Base-by-base conservation (phyloP, 1,284 basidiomycete genomes). In the Apiotrichum domesticum region DNA sequence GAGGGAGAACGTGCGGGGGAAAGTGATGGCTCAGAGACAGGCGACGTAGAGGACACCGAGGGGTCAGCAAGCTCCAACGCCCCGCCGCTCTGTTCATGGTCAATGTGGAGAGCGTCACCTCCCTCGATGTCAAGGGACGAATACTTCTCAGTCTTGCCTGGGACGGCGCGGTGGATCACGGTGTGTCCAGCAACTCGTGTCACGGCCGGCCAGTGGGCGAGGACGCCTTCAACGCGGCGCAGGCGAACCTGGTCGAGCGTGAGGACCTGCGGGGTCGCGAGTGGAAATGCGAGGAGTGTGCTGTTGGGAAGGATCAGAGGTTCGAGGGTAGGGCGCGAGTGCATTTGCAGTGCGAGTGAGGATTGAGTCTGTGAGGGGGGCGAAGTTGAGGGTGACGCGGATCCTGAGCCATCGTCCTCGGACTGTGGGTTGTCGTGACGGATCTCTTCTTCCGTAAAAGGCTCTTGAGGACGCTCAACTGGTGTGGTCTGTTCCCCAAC, bases 131-230 rank as follows among this genome's bases (percentile, higher is more conserved):
- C 49, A 29, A 51, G 7, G 7, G 11, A 29, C 32, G 13, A 39
- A 9, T 10, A 11, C 14, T 34, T 40, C 6, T 43, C 41, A 33
- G 14, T 13, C 32, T 33, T 32, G 7, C 39, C 40, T 32, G 50
- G 50, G 6, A 51, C 50, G n/a, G 50, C 41, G 41, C 50, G 50
- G 50, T 51, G 50, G n/a, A 51, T 51, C 10, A 51, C 50, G 5
- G 41, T 35, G 34, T 51, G 50, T 5, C 50, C 50, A 3, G 40
- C 33, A 8, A 42, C 33, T 40, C 50, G 50, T 11, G 50, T 35
- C n/a, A 51, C 41, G 4, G 50, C 50, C 8, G 41, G 50, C 50
- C 50, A 51, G 50, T 51, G 50, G 8, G 41, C 11, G n/a, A 51
- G 50, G 29, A 47, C 46, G 35, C 46, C 46, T 2, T 39, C 37